These are phyloP conservation scores for Novymonas esmeraldas DNA, from an alignment of 208 protist genomes.

Conservation along the genomic window DNA sequence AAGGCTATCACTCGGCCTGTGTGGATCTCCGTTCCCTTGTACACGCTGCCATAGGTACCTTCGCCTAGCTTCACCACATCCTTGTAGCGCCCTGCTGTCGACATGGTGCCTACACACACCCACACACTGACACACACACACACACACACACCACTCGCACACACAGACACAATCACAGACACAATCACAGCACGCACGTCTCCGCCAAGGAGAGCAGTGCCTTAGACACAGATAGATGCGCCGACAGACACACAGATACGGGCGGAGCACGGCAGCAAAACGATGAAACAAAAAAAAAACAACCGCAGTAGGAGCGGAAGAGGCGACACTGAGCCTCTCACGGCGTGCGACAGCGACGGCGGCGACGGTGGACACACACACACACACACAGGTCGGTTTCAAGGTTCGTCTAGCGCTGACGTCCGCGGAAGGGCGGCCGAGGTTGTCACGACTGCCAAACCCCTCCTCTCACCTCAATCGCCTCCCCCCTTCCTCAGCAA, in stretches of 20 bases:
- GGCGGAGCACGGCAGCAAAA: not conserved
- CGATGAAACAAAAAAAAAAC: not conserved
- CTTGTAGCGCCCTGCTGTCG: constrained; percentile 79
- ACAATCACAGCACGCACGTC: constrained; percentile 3
- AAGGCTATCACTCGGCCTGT: constrained; percentile 85
- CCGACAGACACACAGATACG: not conserved
- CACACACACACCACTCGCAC: not conserved
- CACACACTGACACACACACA: not conserved
- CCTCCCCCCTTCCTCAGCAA: too few species aligned
- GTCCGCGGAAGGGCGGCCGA: too few species aligned
- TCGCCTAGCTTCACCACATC: constrained; percentile 97
- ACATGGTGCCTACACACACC: constrained; percentile 40
- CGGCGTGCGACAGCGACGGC: too few species aligned
- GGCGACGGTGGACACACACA: too few species aligned
- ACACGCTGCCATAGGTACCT: constrained; percentile 98
- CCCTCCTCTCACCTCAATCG: too few species aligned
- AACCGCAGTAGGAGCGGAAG: not conserved
- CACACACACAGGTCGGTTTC: too few species aligned
- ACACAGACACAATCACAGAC: constrained; percentile 1
- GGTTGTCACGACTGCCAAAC: too few species aligned
- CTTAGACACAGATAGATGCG: not conserved
- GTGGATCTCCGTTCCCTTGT: constrained; percentile 92
- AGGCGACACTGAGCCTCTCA: too few species aligned
- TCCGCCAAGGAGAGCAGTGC: too few species aligned
- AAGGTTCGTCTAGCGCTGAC: too few species aligned